Conservation (phyloP, 2,329 filamentous ascomycete species). For the Hypomyces perniciosus region DNA sequence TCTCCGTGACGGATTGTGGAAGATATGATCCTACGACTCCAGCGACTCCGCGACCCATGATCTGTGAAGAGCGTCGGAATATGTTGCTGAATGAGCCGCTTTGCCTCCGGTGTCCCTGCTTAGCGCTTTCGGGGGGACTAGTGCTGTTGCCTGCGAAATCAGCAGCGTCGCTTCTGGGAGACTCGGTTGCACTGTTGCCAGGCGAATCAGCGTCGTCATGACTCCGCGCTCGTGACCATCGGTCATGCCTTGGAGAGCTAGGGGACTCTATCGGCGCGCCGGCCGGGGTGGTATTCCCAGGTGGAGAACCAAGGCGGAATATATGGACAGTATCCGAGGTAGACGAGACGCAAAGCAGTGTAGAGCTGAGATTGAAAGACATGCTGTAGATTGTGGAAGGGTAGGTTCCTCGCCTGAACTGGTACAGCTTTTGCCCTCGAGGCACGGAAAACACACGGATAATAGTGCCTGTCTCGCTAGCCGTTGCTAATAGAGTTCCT, state of each 20-base stretch:
- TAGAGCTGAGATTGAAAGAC: slow-evolving; percentile 95
- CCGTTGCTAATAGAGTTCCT: slow-evolving; percentile 84
- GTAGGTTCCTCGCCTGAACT: slow-evolving; percentile 92
- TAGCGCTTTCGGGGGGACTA: slow-evolving; percentile 18
- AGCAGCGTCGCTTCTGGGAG: slow-evolving; percentile 43
- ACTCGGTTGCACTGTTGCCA: slow-evolving; percentile 44
- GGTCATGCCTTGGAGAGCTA: slow-evolving; percentile 40
- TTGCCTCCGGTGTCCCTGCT: slow-evolving; percentile 36
- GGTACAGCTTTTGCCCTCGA: slow-evolving; percentile 84
- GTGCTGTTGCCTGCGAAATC: slow-evolving; percentile 30
- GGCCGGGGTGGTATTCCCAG: slow-evolving; percentile 30
- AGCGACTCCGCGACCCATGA: slow-evolving; percentile 82
- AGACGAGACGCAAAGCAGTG: slow-evolving; percentile 89
- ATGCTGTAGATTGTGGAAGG: slow-evolving; percentile 96
- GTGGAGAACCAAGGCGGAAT: slow-evolving; percentile 66
- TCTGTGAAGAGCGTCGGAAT: slow-evolving; percentile 88
- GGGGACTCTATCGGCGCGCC: slow-evolving; percentile 33
- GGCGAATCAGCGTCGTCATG: slow-evolving; percentile 41
- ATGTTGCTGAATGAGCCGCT: slow-evolving; percentile 85
- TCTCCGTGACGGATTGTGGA: slow-evolving; percentile 88
- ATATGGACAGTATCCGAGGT: slow-evolving; percentile 96
- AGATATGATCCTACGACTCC: slow-evolving; percentile 88
- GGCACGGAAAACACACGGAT: slow-evolving; percentile 94
- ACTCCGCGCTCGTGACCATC: slow-evolving; percentile 48
- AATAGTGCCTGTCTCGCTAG: slow-evolving; percentile 95